Evolutionary conservation across 768 basidiomycete genomes (phyloP).

Genomic region (Clitopilus passeckerianus): DNA sequence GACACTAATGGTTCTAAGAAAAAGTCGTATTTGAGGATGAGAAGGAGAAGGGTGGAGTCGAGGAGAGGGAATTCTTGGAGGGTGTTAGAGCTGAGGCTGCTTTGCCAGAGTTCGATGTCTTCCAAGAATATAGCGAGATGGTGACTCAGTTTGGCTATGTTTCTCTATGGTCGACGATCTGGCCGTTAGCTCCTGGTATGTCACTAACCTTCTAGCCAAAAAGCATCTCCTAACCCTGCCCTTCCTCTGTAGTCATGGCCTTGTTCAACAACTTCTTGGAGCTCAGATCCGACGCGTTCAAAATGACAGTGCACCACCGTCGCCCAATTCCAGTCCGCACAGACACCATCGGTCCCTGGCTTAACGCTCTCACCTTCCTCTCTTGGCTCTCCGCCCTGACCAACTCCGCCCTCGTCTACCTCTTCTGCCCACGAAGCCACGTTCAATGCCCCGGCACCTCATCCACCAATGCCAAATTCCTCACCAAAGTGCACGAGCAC

Average conservation of each 20-base stretch:
- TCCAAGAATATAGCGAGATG: conserved; percentile 95
- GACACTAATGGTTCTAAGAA: conserved; percentile 41
- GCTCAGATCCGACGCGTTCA: conserved; percentile 90
- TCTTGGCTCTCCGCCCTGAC: conserved; percentile 87
- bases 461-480: conserved; percentile 8
- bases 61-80: conserved; percentile 79
- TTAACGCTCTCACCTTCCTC: conserved; percentile 81
- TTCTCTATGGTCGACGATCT: conserved; percentile 87
- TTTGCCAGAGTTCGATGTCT: conserved; percentile 76
- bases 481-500: conserved; percentile 22
- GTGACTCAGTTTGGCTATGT: conserved; percentile 94
- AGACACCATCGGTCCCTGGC: conserved; percentile 93
- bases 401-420: conserved; percentile 86
- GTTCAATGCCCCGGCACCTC: conserved; percentile 13
- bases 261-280: conserved; percentile 92
- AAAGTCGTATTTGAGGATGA: conserved; percentile 73
- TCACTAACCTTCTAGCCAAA: conserved; percentile 1
- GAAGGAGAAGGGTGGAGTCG: conserved; percentile 45
- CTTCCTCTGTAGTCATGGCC: conserved; percentile 52
- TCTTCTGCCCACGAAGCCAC: conserved; percentile 49
- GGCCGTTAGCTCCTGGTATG: conserved; percentile 83
- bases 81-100: conserved; percentile 71
- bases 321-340: conserved; percentile 84
- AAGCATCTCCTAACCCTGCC: too few species aligned
- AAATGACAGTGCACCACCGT: conserved; percentile 81